A percentile compares a stretch with the other conserved stretches of the same genome.
These are phyloP conservation scores for Mortierella sp. DNA, from an alignment of 371 early-diverging fungal genomes.

Conservation along the genomic window DNA sequence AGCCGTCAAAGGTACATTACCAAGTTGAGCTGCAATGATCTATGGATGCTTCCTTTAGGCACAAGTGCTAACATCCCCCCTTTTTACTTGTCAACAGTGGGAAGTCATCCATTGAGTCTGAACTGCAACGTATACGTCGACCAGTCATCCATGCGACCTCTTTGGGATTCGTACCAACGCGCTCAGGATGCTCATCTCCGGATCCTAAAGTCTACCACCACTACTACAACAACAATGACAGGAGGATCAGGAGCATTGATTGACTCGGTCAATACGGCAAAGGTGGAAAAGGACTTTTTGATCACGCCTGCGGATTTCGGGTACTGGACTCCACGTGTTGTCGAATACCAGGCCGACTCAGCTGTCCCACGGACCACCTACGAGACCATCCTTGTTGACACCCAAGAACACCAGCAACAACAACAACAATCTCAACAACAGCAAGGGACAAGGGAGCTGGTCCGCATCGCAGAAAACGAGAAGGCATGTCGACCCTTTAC, in stretches of 20 bases:
- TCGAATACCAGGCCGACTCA: conserved; percentile 26
- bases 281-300: conserved; percentile 17
- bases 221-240: neutral
- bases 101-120: conserved; percentile 33
- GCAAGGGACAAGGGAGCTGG: conserved; percentile 13
- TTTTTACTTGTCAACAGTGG: conserved; percentile 16
- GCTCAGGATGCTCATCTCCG: conserved; percentile 42
- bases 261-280: neutral
- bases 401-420: neutral
- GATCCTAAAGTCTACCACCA: conserved; percentile 17
- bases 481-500: conserved; percentile 61
- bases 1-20: conserved; percentile 39
- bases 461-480: conserved; percentile 47
- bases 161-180: conserved; percentile 47
- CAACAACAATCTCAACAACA: conserved; percentile 4
- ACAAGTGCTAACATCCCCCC: neutral
- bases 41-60: too few species aligned
- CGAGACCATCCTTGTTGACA: conserved; percentile 6
- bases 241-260: neutral
- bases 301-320: conserved; percentile 44
- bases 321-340: conserved; percentile 33
- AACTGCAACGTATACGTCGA: conserved; percentile 47
- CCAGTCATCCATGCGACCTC: conserved; percentile 38
- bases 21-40: neutral
- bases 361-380: neutral